Base-by-base conservation (phyloP, 1,139 yeast species). In the Lizanozyma gosingica region DNA sequence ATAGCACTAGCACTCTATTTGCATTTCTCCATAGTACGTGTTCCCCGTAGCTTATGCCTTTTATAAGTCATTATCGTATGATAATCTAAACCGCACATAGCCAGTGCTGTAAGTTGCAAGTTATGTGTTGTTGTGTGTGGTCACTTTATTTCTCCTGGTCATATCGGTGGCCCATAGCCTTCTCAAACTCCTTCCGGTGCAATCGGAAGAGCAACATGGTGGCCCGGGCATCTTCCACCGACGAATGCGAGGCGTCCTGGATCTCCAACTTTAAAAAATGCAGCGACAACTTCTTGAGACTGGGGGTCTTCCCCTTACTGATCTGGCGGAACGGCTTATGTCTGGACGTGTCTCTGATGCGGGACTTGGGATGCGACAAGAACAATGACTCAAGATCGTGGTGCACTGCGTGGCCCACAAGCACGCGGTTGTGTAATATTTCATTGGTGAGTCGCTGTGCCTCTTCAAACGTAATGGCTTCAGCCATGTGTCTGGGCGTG, bases 171-270 rank as follows among this genome's bases (percentile, higher is more conserved):
- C n/a, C n/a, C n/a, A n/a, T n/a, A n/a, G n/a, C n/a, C 39, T 58
- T 57, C 47, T 83, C 92, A 48, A 84, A 80, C 40, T 78, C 86
- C 40, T 62, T 63, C 51, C 76, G 80, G 51, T 76, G 73, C 41
- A 75, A 54, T 45, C 87, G 71, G 54, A 78, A 88, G 18, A 88
- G 59, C 41, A 81, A 62, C 96, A 88, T 87, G 0, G 95, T 79
- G 1, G 92, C 92, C 50, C 78, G 74, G 0, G 97, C 95, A 63
- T 88, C 97, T 55, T 86, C 95, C 1, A 90, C 85, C 0, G 96
- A 85, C 6, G 94, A 82, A 62, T 90, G 97, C 45, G 78, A 73
- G 0, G 82, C 87, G 1, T 63, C 64, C 59, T 90, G 97, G 46
- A 90, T 86, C 9, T 75, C 79, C 2, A 75, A 44, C 1, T 74